A percentile compares a stretch with the other conserved stretches of the same genome.
phyloP scores from a whole-genome alignment of 371 early-diverging fungal genomes.

The Apophysomyces ossiformis region DNA sequence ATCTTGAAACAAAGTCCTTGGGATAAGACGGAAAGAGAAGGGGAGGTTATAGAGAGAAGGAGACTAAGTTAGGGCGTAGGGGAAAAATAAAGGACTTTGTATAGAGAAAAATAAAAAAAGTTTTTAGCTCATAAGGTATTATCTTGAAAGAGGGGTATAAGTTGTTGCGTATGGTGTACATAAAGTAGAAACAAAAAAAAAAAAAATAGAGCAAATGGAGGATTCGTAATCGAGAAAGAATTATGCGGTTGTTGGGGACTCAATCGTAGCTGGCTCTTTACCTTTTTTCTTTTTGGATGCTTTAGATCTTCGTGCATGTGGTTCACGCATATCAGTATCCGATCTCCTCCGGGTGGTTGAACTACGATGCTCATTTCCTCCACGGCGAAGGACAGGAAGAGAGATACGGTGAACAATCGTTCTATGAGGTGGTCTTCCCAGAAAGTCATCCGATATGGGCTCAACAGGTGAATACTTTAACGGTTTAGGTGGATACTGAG shows the following conservation, averaged over 20 bases:
- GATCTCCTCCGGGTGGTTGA: constrained; percentile 6
- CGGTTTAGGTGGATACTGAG: constrained; percentile 37
- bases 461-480: constrained; percentile 35
- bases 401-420: constrained; percentile 21
- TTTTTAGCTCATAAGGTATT: neutral
- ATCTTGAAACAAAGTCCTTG: constrained; percentile 8
- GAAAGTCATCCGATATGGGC: constrained; percentile 20
- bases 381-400: constrained; percentile 17
- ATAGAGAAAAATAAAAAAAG: neutral
- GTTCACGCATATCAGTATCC: constrained; percentile 5
- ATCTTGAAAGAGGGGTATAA: neutral
- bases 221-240: neutral
- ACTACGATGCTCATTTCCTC: neutral
- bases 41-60: too few relatives aligned
- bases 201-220: neutral
- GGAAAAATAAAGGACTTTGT: neutral
- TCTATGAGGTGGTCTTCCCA: neutral
- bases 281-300: neutral
- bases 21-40: too few relatives aligned
- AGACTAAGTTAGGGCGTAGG: neutral
- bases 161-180: constrained; percentile 8
- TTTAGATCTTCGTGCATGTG: neutral
- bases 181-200: neutral
- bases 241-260: constrained; percentile 4
- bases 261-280: neutral